A percentile compares a stretch with the other conserved stretches of the same genome.
These are phyloP conservation scores for Allantophomopsis cytisporea DNA, from an alignment of 2,329 filamentous ascomycete genomes.

Conservation along the genomic window DNA sequence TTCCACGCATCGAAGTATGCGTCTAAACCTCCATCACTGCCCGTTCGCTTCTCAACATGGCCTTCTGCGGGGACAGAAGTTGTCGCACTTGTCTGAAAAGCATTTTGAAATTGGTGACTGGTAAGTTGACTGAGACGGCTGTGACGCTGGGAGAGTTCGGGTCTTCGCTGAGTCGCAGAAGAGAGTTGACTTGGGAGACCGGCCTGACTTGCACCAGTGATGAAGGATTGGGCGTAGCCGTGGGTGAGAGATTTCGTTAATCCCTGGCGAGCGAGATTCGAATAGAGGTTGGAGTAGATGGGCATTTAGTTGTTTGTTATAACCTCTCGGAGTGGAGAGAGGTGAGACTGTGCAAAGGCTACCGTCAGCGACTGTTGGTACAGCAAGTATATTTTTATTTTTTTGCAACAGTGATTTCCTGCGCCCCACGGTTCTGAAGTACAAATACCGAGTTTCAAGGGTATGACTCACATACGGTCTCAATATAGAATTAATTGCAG, in stretches of 20 bases:
- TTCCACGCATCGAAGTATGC: conserved; percentile 89
- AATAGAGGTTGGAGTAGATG: conserved; percentile 55
- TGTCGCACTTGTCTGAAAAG: conserved; percentile 45
- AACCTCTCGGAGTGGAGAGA: conserved; percentile 40
- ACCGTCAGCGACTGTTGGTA: conserved; percentile 4
- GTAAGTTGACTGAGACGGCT: conserved; percentile 32
- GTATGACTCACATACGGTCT: conserved; percentile 11
- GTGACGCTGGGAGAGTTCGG: conserved; percentile 9
- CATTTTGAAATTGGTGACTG: conserved; percentile 58
- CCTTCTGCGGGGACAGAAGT: conserved; percentile 35
- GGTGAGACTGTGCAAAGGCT: conserved; percentile 12
- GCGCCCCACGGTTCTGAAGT: neutral
- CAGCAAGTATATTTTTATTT: too few relatives aligned
- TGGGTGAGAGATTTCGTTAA: conserved; percentile 94
- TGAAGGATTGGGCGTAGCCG: conserved; percentile 95
- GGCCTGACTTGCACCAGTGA: conserved; percentile 56
- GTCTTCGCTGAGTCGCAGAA: too few relatives aligned
- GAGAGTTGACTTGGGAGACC: too few relatives aligned
- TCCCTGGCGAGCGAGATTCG: conserved; percentile 90
- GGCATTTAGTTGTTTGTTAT: conserved; percentile 78
- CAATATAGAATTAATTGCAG: conserved; percentile 44
- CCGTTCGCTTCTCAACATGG: conserved; percentile 32
- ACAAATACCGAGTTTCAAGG: neutral
- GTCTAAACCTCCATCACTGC: conserved; percentile 56
- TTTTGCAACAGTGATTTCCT: too few relatives aligned